Conservation (phyloP, 1,284 basidiomycete species). For the Sanguinoderma infundibulare region DNA sequence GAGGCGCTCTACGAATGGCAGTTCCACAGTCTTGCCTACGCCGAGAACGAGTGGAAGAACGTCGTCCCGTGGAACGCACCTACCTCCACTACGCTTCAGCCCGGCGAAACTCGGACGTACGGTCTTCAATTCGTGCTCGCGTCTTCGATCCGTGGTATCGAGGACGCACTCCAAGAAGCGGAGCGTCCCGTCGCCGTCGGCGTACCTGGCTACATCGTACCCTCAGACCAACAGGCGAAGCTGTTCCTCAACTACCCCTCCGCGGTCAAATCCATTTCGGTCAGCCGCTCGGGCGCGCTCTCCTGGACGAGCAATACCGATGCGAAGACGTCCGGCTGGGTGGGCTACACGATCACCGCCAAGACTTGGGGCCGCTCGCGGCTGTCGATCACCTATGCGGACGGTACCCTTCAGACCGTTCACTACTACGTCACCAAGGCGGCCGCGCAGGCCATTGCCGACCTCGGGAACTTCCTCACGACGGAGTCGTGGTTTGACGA, state of each 20-base stretch:
- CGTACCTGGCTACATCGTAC: conserved; percentile 58
- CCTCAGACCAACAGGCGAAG: conserved; percentile 53
- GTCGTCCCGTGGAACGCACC: conserved; percentile 62
- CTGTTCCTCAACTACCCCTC: conserved; percentile 55
- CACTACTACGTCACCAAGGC: conserved; percentile 58
- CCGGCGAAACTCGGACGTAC: conserved; percentile 55
- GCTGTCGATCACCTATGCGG: conserved; percentile 53
- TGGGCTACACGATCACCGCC: conserved; percentile 53
- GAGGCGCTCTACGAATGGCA: conserved; percentile 66
- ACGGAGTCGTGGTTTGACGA: conserved; percentile 60
- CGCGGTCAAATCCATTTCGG: conserved; percentile 45
- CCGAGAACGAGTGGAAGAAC: conserved; percentile 56
- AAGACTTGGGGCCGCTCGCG: conserved; percentile 55
- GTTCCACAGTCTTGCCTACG: conserved; percentile 62
- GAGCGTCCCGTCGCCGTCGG: conserved; percentile 55
- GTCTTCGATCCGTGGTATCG: conserved; percentile 54
- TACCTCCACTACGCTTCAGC: conserved; percentile 51
- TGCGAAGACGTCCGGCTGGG: conserved; percentile 46
- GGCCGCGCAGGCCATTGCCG: conserved; percentile 48
- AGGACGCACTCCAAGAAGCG: conserved; percentile 46
- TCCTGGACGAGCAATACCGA: conserved; percentile 51
- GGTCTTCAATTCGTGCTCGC: conserved; percentile 57
- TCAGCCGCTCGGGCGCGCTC: conserved; percentile 53
- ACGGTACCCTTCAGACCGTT: conserved; percentile 57
- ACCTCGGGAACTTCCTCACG: conserved; percentile 60